Evolutionary conservation across 257 asterid species (phyloP).

Genomic region (Solanum commersonii): DNA sequence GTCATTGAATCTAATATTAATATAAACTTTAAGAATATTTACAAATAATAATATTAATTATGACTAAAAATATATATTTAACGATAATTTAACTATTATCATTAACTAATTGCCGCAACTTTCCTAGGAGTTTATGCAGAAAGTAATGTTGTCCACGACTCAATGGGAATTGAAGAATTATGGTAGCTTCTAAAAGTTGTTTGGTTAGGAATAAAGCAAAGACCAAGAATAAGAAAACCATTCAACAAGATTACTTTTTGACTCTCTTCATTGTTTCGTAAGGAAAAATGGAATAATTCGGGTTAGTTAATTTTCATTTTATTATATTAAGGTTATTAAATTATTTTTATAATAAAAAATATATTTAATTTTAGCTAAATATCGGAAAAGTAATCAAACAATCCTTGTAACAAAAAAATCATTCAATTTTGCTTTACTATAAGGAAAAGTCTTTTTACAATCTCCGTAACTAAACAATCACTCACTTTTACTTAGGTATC

Average conservation of each 20-base stretch:
- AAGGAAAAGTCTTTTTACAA: not conserved
- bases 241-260: not conserved
- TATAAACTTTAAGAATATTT: too few species aligned
- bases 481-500: not conserved
- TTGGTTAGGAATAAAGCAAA: not conserved
- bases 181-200: not conserved
- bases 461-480: not conserved
- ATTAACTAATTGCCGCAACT: not conserved
- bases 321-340: not conserved
- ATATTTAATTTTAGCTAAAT: not conserved
- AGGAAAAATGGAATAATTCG: not conserved
- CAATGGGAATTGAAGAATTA: not conserved
- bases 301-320: not conserved
- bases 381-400: not conserved
- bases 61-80: too few species aligned
- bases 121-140: not conserved
- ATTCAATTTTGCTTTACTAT: not conserved
- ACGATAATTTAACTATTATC: too few species aligned
- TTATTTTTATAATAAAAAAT: not conserved
- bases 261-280: not conserved
- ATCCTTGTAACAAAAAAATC: not conserved
- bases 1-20: rapidly evolving
- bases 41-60: too few species aligned
- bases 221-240: not conserved
- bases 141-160: not conserved